Percentiles rank a stretch among this genome's conserved stretches.
Conservation (phyloP, 1,139 yeast genomes). For the Taphrina deformans region DNA sequence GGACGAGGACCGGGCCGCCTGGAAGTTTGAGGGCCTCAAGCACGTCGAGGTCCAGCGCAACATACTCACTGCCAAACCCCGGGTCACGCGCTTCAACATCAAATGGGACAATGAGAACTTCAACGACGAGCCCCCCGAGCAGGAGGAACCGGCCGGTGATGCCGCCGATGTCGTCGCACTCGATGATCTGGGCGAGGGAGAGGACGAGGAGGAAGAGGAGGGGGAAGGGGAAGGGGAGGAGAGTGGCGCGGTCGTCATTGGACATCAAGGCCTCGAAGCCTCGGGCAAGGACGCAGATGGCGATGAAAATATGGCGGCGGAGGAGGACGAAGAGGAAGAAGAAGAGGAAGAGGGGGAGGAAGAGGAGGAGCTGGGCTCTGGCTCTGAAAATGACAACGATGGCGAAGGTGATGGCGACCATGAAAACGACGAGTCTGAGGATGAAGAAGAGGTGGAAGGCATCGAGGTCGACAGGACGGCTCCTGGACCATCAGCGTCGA, state of each 20-base stretch:
- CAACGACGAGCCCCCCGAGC: constrained; percentile 37
- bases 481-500: background rate
- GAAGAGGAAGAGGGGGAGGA: constrained; percentile 41
- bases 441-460: background rate
- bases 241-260: background rate
- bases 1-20: constrained; percentile 94
- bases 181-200: constrained; percentile 33
- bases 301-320: constrained; percentile 35
- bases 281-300: constrained; percentile 51
- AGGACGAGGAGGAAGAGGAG: constrained; percentile 19
- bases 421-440: background rate
- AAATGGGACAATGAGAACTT: constrained; percentile 59
- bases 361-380: constrained; percentile 39
- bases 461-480: background rate
- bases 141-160: constrained; percentile 37
- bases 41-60: constrained; percentile 93
- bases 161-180: constrained; percentile 35
- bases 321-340: constrained; percentile 34
- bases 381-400: constrained; percentile 19
- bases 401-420: constrained; percentile 31
- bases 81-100: constrained; percentile 93
- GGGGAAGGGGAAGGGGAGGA: constrained; percentile 23
- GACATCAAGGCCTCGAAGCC: constrained; percentile 45
- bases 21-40: constrained; percentile 62
- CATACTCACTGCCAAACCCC: constrained; percentile 92